A percentile compares a stretch with the other conserved stretches of the same genome.
These are phyloP conservation scores for Spathaspora girioi DNA, from an alignment of 805 yeast genomes.

Conservation along the genomic window DNA sequence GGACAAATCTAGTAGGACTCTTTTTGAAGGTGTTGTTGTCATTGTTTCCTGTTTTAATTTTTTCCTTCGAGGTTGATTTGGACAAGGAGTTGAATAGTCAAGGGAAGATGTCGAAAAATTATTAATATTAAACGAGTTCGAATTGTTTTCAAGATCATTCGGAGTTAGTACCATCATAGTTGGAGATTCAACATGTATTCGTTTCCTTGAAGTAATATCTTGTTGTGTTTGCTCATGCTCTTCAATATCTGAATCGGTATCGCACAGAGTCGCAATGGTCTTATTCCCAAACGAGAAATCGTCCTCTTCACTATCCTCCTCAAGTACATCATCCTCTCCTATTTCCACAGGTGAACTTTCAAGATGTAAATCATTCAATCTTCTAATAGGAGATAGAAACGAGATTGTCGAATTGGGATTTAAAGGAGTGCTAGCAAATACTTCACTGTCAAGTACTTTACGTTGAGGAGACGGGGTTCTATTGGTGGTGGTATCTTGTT, in stretches of 20 bases:
- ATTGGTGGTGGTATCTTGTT: background rate
- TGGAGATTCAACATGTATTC: constrained; percentile 6
- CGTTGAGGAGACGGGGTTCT: background rate
- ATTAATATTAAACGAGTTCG: background rate
- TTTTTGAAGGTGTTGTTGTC: constrained; percentile 15
- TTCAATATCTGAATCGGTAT: constrained; percentile 15
- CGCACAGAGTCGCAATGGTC: constrained; percentile 18
- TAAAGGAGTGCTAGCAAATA: constrained; percentile 11
- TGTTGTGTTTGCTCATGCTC: constrained; percentile 5
- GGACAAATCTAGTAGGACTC: constrained; percentile 27
- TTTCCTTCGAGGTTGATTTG: constrained; percentile 36
- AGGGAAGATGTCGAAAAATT: constrained; percentile 24
- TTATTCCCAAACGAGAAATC: constrained; percentile 22
- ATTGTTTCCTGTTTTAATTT: constrained; percentile 23
- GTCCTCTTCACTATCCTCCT: constrained; percentile 10
- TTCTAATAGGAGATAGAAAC: constrained; percentile 32
- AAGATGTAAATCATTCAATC: constrained; percentile 31
- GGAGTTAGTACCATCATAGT: constrained; percentile 11
- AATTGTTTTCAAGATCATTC: background rate
- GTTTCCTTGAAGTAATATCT: constrained; percentile 3
- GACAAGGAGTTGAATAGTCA: constrained; percentile 39
- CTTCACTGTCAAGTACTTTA: background rate
- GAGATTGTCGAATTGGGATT: constrained; percentile 14
- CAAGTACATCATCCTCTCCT: constrained; percentile 9
- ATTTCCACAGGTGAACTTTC: constrained; percentile 12